Base-by-base conservation (phyloP, 352 stramenopile species). In the Thraustochytrium aureum region DNA sequence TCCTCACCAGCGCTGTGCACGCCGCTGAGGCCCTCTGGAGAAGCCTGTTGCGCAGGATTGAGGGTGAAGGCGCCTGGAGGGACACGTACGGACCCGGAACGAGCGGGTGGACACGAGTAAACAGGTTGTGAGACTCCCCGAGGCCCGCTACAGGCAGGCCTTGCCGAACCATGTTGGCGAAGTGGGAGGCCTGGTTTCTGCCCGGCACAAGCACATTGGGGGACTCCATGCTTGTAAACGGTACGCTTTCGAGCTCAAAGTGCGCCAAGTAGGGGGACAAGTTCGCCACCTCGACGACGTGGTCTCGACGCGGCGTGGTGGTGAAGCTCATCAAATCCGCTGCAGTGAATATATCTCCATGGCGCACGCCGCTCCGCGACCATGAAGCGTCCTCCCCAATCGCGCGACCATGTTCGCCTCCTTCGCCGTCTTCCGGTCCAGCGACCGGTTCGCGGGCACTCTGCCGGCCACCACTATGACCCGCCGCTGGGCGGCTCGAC, bases 251-350 rank as follows among this genome's bases (percentile, higher is more conserved):
- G 2, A 79, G 56, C 30, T 67, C 59, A 56, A 74, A 79, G 41
- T 73, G 32, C 2, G 65, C 69, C 30, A 79, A 38, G 35, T 79
- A 79, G 20, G 69, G 69, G 14, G 33, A 41, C 6, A 79, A 52
- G 38, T 79, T 79, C 7, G 69, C 69, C 7, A 79, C 69, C 50
- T 79, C 50, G 39, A 79, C 69, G 17, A 67, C 47, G 41, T 79
- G 56, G 10, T 74, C 33, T n/a, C 42, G 35, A 5, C 39, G 32
- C 30, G 50, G 10, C 2, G 52, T 38, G 1, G 30, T 65, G 32
- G 69, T 56, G 56, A 73, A 79, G 20, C 47, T 54, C 59, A 6
- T 52, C n/a, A 79, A 14, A 17, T 79, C 26, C 26, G 69, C 47
- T 0, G 52, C 35, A 1, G 54, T 50, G 41, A 59, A 79, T 14